Conservation (phyloP, 495 filamentous ascomycete genomes). For the Neurospora sp. region DNA sequence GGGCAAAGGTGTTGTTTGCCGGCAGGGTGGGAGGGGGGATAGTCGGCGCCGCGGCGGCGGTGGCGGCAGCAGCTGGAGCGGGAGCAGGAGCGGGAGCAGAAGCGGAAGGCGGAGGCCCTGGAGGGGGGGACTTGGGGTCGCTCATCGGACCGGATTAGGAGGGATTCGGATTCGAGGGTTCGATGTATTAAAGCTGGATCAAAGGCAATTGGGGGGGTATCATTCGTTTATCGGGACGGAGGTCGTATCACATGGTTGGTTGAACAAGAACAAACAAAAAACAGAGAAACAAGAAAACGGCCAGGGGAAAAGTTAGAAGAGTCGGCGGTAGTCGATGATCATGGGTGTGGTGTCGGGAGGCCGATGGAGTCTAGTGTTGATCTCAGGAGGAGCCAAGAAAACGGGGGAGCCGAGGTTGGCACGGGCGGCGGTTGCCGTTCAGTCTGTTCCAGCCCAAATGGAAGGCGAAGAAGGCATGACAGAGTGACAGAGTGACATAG, state of each 20-base stretch:
- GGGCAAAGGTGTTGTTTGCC: conserved; percentile 49
- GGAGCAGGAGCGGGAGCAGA: neutral
- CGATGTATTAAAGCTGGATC: neutral
- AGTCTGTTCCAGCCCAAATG: neutral
- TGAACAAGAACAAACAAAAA: neutral
- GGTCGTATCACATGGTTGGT: neutral
- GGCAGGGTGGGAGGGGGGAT: neutral
- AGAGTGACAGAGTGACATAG: too few species aligned
- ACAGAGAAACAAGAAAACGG: neutral
- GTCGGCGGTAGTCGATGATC: neutral
- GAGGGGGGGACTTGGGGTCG: neutral
- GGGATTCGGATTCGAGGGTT: neutral
- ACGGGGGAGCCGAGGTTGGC: conserved; percentile 7
- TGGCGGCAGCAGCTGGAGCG: neutral
- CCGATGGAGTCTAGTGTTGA: neutral
- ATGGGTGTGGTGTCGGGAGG: neutral
- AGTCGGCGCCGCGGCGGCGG: neutral
- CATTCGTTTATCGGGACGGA: neutral
- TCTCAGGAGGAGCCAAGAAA: neutral
- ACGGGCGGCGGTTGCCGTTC: neutral
- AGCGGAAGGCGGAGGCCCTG: neutral
- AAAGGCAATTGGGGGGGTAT: neutral
- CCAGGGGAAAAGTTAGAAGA: neutral
- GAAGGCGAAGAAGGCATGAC: neutral
- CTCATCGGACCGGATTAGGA: conserved; percentile 4